These are phyloP conservation scores for Nitzschia palea DNA, from an alignment of 108 stramenopile species.

Conservation along the genomic window DNA sequence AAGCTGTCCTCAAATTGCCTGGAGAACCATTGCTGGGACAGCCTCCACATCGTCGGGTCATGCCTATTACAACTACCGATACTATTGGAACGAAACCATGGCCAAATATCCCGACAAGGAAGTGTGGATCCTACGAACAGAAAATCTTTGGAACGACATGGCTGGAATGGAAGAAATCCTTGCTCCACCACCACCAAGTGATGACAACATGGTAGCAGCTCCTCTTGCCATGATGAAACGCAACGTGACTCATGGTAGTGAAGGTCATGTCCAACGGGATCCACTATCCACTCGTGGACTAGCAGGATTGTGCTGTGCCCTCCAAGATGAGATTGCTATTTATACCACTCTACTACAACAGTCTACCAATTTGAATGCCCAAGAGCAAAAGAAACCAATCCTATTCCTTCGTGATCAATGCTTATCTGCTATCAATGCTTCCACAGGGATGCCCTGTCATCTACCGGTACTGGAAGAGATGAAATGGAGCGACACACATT, in stretches of 20 bases:
- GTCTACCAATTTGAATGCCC: constrained; percentile 4
- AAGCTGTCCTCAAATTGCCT: constrained; percentile 6
- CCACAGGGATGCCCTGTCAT: too few species aligned
- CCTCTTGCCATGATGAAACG: not conserved
- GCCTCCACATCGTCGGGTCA: constrained; percentile 8
- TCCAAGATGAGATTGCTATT: constrained; percentile 13
- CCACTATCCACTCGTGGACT: not conserved
- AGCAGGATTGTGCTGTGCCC: constrained; percentile 14
- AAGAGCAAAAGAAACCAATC: not conserved
- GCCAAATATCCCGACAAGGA: constrained; percentile 27
- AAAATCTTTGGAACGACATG: constrained; percentile 37
- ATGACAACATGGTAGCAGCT: not conserved
- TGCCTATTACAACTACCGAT: constrained; percentile 16
- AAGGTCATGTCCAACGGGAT: constrained; percentile 5
- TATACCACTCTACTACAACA: not conserved
- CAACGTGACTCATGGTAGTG: constrained; percentile 28
- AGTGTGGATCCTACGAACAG: constrained; percentile 39
- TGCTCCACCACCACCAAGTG: not conserved
- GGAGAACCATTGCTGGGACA: constrained; percentile 18
- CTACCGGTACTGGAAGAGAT: too few species aligned
- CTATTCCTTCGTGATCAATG: too few species aligned
- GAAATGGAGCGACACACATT: too few species aligned
- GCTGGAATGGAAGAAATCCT: not conserved
- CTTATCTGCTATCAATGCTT: too few species aligned
- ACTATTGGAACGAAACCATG: constrained; percentile 21